Evolutionary conservation across 306 rosid genomes (phyloP), one percentile per base, ranked within the genome.

Genomic region (Echinosophora koreensis): DNA sequence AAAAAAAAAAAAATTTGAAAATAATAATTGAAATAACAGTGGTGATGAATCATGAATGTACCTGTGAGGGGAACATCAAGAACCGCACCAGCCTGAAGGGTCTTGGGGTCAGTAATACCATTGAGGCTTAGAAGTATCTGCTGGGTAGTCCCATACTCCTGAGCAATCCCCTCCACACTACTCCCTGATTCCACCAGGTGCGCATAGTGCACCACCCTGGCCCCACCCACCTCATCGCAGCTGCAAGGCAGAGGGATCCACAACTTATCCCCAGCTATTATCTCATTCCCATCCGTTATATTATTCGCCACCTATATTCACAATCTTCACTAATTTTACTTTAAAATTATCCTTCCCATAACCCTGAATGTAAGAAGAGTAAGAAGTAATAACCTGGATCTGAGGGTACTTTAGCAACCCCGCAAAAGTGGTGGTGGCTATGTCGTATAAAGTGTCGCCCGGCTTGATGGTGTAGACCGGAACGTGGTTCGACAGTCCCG

Each of bases 61-160:
- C 98, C 98, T 83, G 5, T 65, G 58, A 95, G 97, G 17, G 98
- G 98, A 82, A 95, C 89, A 79, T 95, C 96, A 7, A 92, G 89
- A 71, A 92, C 44, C 57, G 88, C 97, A 15, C 54, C 61, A 3
- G 89, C 92, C 56, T 63, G 0, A 62, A 95, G 91, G 0, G 16
- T 0, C 4, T 22, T 81, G 5, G 90, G 77, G 41, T 87, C 81
- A 1, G 74, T 1, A 5, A 92, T 86, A 5, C 81, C 86, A 34
- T 94, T 94, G 28, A 94, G 76, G 3, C 8, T 13, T 44, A 90
- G 72, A 4, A 95, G 83, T 1, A 74, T 80, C 5, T 51, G 62
- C 65, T 74, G n/a, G 0, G 89, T 86, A 7, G 90, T 85, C 6
- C 86, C 88, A 27, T 37, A 92, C 54, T 13, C 1, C 2, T 10